A percentile compares a stretch with the other conserved stretches of the same genome.
phyloP scores from a whole-genome alignment of 257 asterid species.

The Verbascum thapsus region DNA sequence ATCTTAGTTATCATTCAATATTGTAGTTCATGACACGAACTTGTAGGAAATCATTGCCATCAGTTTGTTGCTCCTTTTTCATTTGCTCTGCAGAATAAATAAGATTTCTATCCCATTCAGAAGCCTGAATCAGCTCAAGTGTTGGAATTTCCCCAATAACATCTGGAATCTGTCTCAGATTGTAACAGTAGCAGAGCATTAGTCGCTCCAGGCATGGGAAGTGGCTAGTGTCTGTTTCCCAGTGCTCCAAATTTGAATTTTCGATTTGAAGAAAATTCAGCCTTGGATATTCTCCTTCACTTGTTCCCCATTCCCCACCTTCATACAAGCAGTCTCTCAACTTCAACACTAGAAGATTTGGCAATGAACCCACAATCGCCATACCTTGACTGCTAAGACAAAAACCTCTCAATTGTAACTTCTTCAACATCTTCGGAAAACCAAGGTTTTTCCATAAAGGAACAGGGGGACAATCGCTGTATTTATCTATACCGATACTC shows the following conservation, averaged over 20 bases:
- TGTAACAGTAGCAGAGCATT: not conserved
- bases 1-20: too few relatives aligned
- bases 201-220: conserved; percentile 29
- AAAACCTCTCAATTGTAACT: conserved; percentile 4
- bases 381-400: conserved; percentile 7
- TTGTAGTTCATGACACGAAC: too few relatives aligned
- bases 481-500: not conserved
- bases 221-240: conserved; percentile 19
- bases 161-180: conserved; percentile 16
- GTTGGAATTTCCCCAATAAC: conserved; percentile 22
- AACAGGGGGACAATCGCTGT: too few relatives aligned
- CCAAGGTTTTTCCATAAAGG: not conserved
- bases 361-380: conserved; percentile 19
- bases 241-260: not conserved
- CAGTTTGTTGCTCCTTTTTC: conserved; percentile 10
- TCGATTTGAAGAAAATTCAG: conserved; percentile 11
- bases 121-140: conserved; percentile 13
- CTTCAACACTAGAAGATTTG: conserved; percentile 30
- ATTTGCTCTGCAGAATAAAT: conserved; percentile 1
- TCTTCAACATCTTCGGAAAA: conserved; percentile 7
- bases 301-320: conserved; percentile 25
- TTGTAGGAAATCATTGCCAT: conserved; percentile 13
- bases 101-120: not conserved
- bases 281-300: conserved; percentile 13
- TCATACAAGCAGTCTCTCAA: not conserved